Conservation (phyloP, 2,329 filamentous ascomycete species). For the Diaporthe citrichinensis region DNA sequence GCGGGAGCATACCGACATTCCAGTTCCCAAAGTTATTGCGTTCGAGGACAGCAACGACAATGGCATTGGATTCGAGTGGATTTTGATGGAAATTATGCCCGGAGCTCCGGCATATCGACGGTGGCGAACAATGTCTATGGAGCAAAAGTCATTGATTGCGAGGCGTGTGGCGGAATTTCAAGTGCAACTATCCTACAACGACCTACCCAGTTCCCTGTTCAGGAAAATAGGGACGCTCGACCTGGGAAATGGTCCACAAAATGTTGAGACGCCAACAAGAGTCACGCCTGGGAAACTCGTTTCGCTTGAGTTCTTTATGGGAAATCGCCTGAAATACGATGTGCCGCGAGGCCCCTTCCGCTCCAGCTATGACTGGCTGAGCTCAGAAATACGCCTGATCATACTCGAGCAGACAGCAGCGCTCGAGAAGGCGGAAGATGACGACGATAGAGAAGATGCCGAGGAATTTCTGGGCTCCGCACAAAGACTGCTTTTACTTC, state of each 20-base stretch:
- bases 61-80: constrained; percentile 56
- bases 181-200: constrained; percentile 47
- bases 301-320: constrained; percentile 52
- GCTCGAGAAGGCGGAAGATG: constrained; percentile 45
- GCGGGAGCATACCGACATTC: constrained; percentile 49
- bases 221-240: constrained; percentile 47
- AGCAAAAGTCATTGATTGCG: constrained; percentile 45
- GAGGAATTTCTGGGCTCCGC: constrained; percentile 46
- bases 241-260: constrained; percentile 11
- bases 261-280: neutral
- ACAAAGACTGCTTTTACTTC: constrained; percentile 47
- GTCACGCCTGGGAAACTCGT: constrained; percentile 49
- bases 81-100: constrained; percentile 52
- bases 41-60: constrained; percentile 51
- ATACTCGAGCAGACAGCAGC: constrained; percentile 47
- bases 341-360: constrained; percentile 54
- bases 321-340: constrained; percentile 49
- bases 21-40: constrained; percentile 51
- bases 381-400: constrained; percentile 49
- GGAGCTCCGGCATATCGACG: constrained; percentile 45
- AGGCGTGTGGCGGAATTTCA: constrained; percentile 50
- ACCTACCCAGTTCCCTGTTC: constrained; percentile 44
- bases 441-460: constrained; percentile 51
- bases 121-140: constrained; percentile 49
- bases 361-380: constrained; percentile 56